Evolutionary conservation across 2,329 filamentous ascomycete species (phyloP), one percentile per base, ranked within the genome.

Genomic region (Fusarium veterinarium): DNA sequence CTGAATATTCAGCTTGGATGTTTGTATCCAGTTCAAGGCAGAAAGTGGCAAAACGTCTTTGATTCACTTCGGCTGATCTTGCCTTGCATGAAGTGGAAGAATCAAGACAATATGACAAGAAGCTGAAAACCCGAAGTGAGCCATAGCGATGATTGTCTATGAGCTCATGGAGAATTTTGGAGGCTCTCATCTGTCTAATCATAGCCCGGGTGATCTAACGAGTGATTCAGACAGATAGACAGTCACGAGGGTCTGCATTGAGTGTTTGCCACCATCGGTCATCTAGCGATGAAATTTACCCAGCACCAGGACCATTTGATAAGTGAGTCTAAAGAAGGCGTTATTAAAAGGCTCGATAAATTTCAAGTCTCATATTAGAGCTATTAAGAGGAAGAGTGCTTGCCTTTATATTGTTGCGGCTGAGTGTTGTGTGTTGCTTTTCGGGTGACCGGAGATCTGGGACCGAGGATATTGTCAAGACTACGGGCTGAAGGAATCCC

Each of bases 391-490:
- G 19, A 28, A 30, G 31, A 19, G 3, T 1, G 4, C 3, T 40
- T 28, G 11, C 1, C 12, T 20, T 46, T 48, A 48, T 35, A 35
- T 38, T 23, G 2, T 17, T 59, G 28, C n/a, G 11, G 14, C 12
- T 25, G n/a, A 57, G 31, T 57, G 25, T 40, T 35, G 9, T 45
- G 28, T 45, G 28, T 16, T 59, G 2, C 17, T 64, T 25, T 23
- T 58, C 59, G 67, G 67, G 23, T 33, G 31, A 51, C 38, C 45
- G 48, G 61, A 45, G 33, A 44, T 20, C 37, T 30, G 51, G 55
- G 30, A 16, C 67, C 67, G 67, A 70, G 65, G 67, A 35, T 60
- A 42, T 35, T 45, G 23, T 25, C 40, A 20, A 33, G 17, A 20
- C 25, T 16, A 38, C 37, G 37, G 46, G 11, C 17, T 56, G 53